These are phyloP conservation scores for Mortierella sp. DNA, from an alignment of 371 early-diverging fungal genomes.

Conservation along the genomic window DNA sequence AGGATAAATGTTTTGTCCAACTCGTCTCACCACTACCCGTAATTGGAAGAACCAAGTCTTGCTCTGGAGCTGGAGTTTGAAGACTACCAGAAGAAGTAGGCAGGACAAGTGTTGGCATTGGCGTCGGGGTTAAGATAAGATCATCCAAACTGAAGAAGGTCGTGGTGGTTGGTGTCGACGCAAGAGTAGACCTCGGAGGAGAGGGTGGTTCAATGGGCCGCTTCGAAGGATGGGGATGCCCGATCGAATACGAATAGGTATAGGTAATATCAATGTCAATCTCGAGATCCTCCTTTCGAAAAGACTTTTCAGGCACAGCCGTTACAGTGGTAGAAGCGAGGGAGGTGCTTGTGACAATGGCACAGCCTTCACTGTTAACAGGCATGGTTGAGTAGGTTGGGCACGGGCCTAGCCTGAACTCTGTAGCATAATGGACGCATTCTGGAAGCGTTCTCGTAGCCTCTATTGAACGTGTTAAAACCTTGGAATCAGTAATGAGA, in stretches of 20 bases:
- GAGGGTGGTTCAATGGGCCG: not conserved
- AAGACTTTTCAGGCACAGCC: slow-evolving; percentile 3
- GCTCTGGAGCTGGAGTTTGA: not conserved
- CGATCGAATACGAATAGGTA: not conserved
- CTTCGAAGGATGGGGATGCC: not conserved
- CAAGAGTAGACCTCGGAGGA: not conserved
- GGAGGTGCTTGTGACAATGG: slow-evolving; percentile 14
- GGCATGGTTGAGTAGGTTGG: slow-evolving; percentile 5
- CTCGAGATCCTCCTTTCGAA: not conserved
- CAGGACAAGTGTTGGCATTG: not conserved
- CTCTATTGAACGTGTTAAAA: not conserved
- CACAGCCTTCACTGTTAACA: slow-evolving; percentile 14
- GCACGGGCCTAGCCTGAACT: slow-evolving; percentile 10
- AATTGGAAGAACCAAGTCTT: not conserved
- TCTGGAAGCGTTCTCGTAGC: not conserved
- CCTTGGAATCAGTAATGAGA: not conserved
- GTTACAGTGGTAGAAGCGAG: slow-evolving; percentile 9
- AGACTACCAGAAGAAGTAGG: not conserved
- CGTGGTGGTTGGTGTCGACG: no score
- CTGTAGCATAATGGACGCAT: slow-evolving; percentile 18
- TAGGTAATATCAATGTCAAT: not conserved
- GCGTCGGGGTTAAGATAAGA: not conserved
- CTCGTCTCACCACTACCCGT: not conserved
- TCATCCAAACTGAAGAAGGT: not conserved
- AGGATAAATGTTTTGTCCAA: not conserved